A percentile compares a stretch with the other conserved stretches of the same genome.
Conservation (phyloP, 2,329 filamentous ascomycete species). For the Hymenoscyphus infarciens region DNA sequence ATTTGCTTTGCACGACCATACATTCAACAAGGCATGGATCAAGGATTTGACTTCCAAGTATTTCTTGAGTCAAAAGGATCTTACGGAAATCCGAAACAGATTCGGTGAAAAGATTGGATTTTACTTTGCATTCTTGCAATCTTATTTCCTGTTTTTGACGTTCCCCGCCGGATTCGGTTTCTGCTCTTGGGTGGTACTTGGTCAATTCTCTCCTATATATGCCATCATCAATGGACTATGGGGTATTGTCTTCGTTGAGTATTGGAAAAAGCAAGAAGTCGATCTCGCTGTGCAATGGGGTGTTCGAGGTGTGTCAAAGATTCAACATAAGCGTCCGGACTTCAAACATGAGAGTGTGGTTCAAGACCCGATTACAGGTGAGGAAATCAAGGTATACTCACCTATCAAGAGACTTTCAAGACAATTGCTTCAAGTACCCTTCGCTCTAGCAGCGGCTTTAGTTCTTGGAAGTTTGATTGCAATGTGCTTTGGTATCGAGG, state of each 20-base stretch:
- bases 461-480: conserved; percentile 80
- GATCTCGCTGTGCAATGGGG: conserved; percentile 87
- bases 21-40: conserved; percentile 73
- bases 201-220: conserved; percentile 79
- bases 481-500: conserved; percentile 85
- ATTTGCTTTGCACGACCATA: conserved; percentile 75
- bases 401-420: conserved; percentile 57
- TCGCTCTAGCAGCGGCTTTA: conserved; percentile 69
- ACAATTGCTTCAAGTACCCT: conserved; percentile 66
- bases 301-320: conserved; percentile 76
- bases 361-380: conserved; percentile 71
- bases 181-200: conserved; percentile 75
- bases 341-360: conserved; percentile 77
- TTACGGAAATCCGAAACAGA: conserved; percentile 71
- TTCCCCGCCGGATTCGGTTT: conserved; percentile 78
- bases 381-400: conserved; percentile 59
- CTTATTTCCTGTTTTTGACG: conserved; percentile 82
- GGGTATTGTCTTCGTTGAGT: conserved; percentile 87
- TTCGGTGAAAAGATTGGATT: conserved; percentile 86
- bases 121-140: conserved; percentile 92
- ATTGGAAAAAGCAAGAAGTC: conserved; percentile 90
- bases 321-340: conserved; percentile 72
- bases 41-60: conserved; percentile 71
- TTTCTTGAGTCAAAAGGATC: conserved; percentile 59
- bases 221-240: conserved; percentile 77